These are phyloP conservation scores for Trametes cingulata DNA, from an alignment of 768 basidiomycete genomes.

Conservation along the genomic window DNA sequence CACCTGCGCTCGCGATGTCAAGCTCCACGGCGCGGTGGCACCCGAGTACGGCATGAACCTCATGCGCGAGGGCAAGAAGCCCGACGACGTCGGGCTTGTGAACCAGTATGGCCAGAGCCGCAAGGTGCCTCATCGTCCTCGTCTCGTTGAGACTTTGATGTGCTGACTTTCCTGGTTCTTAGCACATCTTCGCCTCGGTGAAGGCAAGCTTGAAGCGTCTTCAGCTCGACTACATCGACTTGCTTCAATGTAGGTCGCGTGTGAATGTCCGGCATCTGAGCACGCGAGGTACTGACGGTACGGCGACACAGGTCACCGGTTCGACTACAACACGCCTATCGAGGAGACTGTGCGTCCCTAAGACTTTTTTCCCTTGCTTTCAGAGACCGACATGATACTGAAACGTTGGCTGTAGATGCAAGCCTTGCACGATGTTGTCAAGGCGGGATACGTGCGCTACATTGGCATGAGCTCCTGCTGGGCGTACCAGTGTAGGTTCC, in stretches of 20 bases:
- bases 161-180: background rate
- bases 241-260: slow-evolving; percentile 23
- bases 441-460: slow-evolving; percentile 42
- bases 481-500: slow-evolving; percentile 32
- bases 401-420: slow-evolving; percentile 33
- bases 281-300: no score
- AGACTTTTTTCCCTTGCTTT: background rate
- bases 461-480: slow-evolving; percentile 37
- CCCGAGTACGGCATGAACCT: slow-evolving; percentile 9
- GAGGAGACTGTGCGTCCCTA: slow-evolving; percentile 31
- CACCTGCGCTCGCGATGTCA: background rate
- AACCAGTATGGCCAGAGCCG: slow-evolving; percentile 38
- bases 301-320: slow-evolving; percentile 21
- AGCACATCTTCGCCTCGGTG: slow-evolving; percentile 76
- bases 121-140: slow-evolving; percentile 23
- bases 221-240: slow-evolving; percentile 64
- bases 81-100: slow-evolving; percentile 34
- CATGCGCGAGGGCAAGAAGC: background rate
- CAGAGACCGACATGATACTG: background rate
- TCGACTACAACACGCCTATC: slow-evolving; percentile 40
- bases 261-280: background rate
- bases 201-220: slow-evolving; percentile 64
- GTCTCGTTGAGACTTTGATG: background rate
- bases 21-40: slow-evolving; percentile 22
- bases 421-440: slow-evolving; percentile 45